Percentiles rank a stretch among this genome's conserved stretches.
phyloP scores from a whole-genome alignment of 1,284 basidiomycete species.

The Malassezia slooffiae region DNA sequence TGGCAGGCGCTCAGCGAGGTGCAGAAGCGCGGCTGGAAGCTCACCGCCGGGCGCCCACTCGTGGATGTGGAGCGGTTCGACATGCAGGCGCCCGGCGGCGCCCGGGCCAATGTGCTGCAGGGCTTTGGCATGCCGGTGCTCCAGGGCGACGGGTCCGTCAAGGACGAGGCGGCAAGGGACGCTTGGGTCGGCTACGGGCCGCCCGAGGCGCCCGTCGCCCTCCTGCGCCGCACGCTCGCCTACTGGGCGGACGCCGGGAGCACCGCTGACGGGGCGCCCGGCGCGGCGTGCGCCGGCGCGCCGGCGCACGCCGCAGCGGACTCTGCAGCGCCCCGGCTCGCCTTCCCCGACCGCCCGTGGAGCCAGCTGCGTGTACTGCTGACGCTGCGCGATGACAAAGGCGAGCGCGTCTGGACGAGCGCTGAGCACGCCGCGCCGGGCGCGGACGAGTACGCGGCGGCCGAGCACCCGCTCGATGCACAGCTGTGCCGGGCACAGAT shows the following conservation, averaged over 20 bases:
- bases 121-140: slow-evolving; percentile 31
- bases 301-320: background rate
- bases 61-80: slow-evolving; percentile 30
- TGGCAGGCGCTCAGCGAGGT: slow-evolving; percentile 25
- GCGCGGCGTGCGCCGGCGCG: background rate
- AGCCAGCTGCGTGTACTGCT: slow-evolving; percentile 23
- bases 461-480: slow-evolving; percentile 16
- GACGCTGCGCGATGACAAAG: background rate
- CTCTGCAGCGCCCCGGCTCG: slow-evolving; percentile 7
- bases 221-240: slow-evolving; percentile 22
- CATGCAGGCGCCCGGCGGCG: background rate
- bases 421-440: background rate
- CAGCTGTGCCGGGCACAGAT: slow-evolving; percentile 25
- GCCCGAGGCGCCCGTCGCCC: slow-evolving; percentile 24
- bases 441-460: background rate
- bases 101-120: slow-evolving; percentile 6
- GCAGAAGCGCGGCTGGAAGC: slow-evolving; percentile 26
- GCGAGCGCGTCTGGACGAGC: slow-evolving; percentile 19
- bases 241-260: slow-evolving; percentile 25
- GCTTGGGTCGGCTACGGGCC: slow-evolving; percentile 38
- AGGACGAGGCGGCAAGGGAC: slow-evolving; percentile 34
- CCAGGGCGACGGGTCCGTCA: slow-evolving; percentile 26
- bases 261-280: background rate
- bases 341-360: slow-evolving; percentile 28
- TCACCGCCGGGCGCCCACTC: slow-evolving; percentile 30